These are phyloP conservation scores for Bertia moriformis DNA, from an alignment of 2,329 filamentous ascomycete genomes.

Conservation along the genomic window DNA sequence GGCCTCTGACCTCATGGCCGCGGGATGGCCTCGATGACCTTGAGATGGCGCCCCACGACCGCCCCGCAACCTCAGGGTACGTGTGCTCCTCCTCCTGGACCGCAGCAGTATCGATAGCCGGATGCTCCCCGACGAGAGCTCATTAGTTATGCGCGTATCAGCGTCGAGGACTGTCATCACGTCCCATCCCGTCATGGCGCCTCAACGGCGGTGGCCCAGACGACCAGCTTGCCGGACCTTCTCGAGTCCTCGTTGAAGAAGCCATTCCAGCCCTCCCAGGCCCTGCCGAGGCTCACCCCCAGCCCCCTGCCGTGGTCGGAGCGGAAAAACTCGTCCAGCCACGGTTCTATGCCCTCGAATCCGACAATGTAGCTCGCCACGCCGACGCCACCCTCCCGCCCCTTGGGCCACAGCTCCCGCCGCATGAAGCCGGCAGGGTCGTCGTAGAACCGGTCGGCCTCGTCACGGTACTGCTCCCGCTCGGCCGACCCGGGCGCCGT, in stretches of 20 bases:
- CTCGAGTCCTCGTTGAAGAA: constrained; percentile 48
- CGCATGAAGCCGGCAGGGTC: constrained; percentile 43
- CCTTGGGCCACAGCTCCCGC: constrained; percentile 31
- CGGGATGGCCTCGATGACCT: no score
- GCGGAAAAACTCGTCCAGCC: constrained; percentile 28
- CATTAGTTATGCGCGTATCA: no score
- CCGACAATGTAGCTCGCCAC: constrained; percentile 44
- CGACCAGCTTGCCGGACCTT: constrained; percentile 37
- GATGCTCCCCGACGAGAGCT: no score
- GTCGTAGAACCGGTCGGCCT: constrained; percentile 80
- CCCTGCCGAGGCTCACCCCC: constrained; percentile 26
- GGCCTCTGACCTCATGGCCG: no score
- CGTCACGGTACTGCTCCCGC: constrained; percentile 62
- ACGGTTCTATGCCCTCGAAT: constrained; percentile 40
- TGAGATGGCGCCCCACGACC: no score
- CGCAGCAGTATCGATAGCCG: no score
- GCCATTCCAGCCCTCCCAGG: constrained; percentile 44
- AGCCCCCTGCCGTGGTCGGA: constrained; percentile 20
- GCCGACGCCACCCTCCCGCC: constrained; percentile 5
- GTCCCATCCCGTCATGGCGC: no score
- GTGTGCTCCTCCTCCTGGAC: no score
- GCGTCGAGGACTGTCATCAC: no score
- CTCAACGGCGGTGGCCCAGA: no score
- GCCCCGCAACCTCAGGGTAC: no score
- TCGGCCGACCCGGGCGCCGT: constrained; percentile 40